Evolutionary conservation across 352 stramenopile genomes (phyloP).

Genomic region (Blastocystis sp.): DNA sequence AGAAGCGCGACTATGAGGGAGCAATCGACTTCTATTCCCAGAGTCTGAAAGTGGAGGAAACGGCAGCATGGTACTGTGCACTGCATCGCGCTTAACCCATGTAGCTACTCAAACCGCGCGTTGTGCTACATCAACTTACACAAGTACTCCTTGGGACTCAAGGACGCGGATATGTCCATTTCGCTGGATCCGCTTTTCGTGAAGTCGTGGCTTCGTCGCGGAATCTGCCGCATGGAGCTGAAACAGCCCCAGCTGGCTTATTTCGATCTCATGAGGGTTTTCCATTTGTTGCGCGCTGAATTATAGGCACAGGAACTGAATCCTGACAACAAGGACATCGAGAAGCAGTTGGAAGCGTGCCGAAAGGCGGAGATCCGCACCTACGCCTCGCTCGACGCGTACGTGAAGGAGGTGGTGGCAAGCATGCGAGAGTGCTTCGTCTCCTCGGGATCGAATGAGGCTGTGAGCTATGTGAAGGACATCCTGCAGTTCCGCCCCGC

Average conservation of each 20-base stretch:
- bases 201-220: constrained; percentile 19
- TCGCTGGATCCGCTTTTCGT: neutral
- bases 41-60: neutral
- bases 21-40: constrained; percentile 25
- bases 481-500: constrained; percentile 14
- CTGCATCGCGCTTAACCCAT: neutral
- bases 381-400: neutral
- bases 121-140: constrained; percentile 26
- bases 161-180: neutral
- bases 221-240: neutral
- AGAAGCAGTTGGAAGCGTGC: constrained; percentile 15
- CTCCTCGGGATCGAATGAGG: neutral
- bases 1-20: constrained; percentile 26
- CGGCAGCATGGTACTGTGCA: constrained; percentile 8
- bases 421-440: neutral
- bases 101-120: constrained; percentile 23
- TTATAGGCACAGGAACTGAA: constrained; percentile 11
- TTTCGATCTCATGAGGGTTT: constrained; percentile 18
- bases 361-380: neutral
- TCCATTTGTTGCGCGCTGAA: neutral
- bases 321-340: constrained; percentile 20
- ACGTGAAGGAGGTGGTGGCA: neutral
- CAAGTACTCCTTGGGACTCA: neutral
- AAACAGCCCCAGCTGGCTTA: neutral
- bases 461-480: constrained; percentile 22